A percentile compares a stretch with the other conserved stretches of the same genome.
Conservation (phyloP, 768 basidiomycete genomes). For the Boletus edulis region DNA sequence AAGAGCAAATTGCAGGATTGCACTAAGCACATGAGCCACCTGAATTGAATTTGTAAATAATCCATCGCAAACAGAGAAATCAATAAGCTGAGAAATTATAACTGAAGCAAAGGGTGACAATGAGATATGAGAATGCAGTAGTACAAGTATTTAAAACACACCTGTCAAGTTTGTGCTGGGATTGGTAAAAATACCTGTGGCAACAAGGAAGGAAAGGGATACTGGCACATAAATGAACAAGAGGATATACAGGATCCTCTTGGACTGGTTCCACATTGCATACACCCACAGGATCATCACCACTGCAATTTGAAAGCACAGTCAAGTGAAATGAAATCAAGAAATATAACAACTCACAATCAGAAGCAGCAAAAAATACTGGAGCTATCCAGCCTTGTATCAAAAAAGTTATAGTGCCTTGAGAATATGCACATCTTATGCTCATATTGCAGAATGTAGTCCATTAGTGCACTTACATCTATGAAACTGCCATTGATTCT, state of each 20-base stretch:
- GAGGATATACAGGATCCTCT: not conserved
- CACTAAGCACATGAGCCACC: not conserved
- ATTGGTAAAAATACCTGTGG: constrained; percentile 1
- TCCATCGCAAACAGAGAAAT: not conserved
- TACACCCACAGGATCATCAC: constrained; percentile 16
- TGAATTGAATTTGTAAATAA: not conserved
- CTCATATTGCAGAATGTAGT: too few relatives aligned
- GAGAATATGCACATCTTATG: not conserved
- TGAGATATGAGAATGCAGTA: not conserved
- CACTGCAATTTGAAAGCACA: not conserved
- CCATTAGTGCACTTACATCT: constrained; percentile 7
- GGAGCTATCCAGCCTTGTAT: not conserved
- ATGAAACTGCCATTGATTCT: not conserved
- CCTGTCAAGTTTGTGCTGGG: constrained; percentile 1
- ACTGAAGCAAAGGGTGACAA: not conserved
- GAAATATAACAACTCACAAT: constrained; percentile 4
- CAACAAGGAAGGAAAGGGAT: not conserved
- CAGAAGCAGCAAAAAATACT: constrained; percentile 6
- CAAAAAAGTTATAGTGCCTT: constrained; percentile 2
- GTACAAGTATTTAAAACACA: not conserved
- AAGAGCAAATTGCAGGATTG: not conserved
- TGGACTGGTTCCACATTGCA: constrained; percentile 12
- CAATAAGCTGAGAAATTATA: not conserved
- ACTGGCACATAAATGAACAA: constrained; percentile 1
- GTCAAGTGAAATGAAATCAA: too few relatives aligned